Conservation (phyloP, 495 filamentous ascomycete genomes). For the Lophium mytilinum region DNA sequence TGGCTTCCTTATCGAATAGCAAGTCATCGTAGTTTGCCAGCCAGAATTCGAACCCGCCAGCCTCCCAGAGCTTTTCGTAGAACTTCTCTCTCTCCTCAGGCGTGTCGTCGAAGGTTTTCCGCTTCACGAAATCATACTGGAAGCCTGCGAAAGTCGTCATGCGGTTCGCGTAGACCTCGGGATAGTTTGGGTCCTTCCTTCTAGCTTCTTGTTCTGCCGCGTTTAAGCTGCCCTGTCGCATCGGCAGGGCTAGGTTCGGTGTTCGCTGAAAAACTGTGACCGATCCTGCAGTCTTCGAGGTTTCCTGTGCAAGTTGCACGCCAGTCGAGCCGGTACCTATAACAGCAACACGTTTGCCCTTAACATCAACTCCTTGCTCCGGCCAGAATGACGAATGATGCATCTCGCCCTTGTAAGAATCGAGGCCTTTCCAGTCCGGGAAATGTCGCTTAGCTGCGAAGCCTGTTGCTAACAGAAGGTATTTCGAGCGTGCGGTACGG, state of each 20-base stretch:
- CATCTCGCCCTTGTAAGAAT: constrained; percentile 45
- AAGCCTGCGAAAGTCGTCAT: constrained; percentile 44
- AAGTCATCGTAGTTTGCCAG: constrained; percentile 45
- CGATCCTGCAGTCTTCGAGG: constrained; percentile 31
- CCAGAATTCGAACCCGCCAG: constrained; percentile 47
- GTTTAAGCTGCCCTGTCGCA: constrained; percentile 17
- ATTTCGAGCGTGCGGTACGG: constrained; percentile 36
- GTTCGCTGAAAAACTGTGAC: constrained; percentile 47
- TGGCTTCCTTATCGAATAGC: constrained; percentile 40
- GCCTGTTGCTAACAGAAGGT: constrained; percentile 42
- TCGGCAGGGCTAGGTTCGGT: constrained; percentile 34
- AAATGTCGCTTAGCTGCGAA: constrained; percentile 38
- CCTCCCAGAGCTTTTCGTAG: constrained; percentile 40
- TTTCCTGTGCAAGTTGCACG: constrained; percentile 48
- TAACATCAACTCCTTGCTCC: constrained; percentile 39
- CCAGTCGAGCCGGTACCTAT: constrained; percentile 56
- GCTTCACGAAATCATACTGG: constrained; percentile 35
- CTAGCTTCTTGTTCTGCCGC: constrained; percentile 21
- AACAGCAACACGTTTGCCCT: constrained; percentile 44
- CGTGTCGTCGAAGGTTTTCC: constrained; percentile 40
- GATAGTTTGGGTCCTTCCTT: constrained; percentile 29
- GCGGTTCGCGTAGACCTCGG: constrained; percentile 38
- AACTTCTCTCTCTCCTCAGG: constrained; percentile 42
- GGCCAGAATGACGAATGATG: constrained; percentile 57
- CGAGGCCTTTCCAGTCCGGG: constrained; percentile 46